Base-by-base conservation (phyloP, 345 rosid species). In the Eucalyptus cloeziana region DNA sequence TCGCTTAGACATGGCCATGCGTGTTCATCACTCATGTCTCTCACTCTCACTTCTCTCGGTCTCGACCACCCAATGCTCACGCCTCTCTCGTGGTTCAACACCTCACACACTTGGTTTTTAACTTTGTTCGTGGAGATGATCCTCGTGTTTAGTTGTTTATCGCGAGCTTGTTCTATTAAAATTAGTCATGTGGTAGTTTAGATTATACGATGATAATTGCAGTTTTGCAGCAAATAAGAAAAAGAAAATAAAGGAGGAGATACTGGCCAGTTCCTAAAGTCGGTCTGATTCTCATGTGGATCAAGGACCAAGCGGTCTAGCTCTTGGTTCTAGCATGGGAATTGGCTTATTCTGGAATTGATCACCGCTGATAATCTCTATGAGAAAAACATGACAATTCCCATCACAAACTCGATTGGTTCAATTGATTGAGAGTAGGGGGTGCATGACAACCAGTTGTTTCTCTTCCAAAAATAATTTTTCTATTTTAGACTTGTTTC, bases 241-340 rank as follows among this genome's bases (percentile, higher is more conserved):
- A 56, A 56, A 24, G 2, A 5, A 27, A 60, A 60, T 27, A 12
- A 27, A 12, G 2, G 2, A 60, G 31, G 69, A 62, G 33, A 62
- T 62, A 30, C n/a, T 0, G 1, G 3, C 31, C 1, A 2, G 0
- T 4, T 56, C 30, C 30, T 56, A 22, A 25, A 56, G 1, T 8
- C 2, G 14, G n/a, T 58, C n/a, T 3, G 2, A 27, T 25, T 58
- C n/a, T 3, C 3, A 0, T 1, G 64, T 58, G 64, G 64, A 3
- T 58, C 14, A 9, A 58, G n/a, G 64, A 58, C 13, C 14, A 25
- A 25, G 64, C 7, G 4, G 67, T 11, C n/a, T 24, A 60, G 31
- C 58, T 60, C 15, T 8, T 6, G 0, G 8, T 62, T 62, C 16
- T 13, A 62, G 8, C 8, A 27, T 62, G 4, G 31, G 16, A 30